These are phyloP conservation scores for Sugiyamaella paludigena DNA, from an alignment of 1,139 yeast species.

Conservation along the genomic window DNA sequence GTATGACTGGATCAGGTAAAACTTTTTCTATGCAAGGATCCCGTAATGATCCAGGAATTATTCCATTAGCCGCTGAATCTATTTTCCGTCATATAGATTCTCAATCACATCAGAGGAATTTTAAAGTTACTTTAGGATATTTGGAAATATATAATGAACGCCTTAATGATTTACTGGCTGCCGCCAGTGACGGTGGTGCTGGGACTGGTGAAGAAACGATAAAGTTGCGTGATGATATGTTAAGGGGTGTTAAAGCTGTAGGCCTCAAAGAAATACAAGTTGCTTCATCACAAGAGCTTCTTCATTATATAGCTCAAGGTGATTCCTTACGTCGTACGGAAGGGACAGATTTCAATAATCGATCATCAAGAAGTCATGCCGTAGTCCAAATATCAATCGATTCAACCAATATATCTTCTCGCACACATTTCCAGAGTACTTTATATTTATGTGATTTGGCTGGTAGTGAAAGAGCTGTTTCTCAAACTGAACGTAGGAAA, in stretches of 20 bases:
- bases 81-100: constrained; percentile 54
- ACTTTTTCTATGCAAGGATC: constrained; percentile 88
- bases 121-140: constrained; percentile 61
- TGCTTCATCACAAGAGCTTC: constrained; percentile 54
- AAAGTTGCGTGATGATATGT: constrained; percentile 71
- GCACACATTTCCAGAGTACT: constrained; percentile 44
- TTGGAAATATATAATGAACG: constrained; percentile 90
- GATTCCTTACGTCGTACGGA: constrained; percentile 76
- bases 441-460: constrained; percentile 92
- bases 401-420: constrained; percentile 41
- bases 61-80: constrained; percentile 67
- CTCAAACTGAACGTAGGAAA: constrained; percentile 76
- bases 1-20: constrained; percentile 96
- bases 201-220: constrained; percentile 45
- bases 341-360: constrained; percentile 79
- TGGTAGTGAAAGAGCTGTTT: constrained; percentile 89
- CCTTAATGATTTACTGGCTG: constrained; percentile 63
- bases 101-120: constrained; percentile 35
- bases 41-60: constrained; percentile 67
- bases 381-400: constrained; percentile 69
- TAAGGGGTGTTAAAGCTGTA: constrained; percentile 70
- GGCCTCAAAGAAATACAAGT: constrained; percentile 69
- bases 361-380: constrained; percentile 92
- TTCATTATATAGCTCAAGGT: constrained; percentile 62
- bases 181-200: constrained; percentile 14